Evolutionary conservation across 78 protist species (phyloP).

Genomic region (Thecamonas trahens): DNA sequence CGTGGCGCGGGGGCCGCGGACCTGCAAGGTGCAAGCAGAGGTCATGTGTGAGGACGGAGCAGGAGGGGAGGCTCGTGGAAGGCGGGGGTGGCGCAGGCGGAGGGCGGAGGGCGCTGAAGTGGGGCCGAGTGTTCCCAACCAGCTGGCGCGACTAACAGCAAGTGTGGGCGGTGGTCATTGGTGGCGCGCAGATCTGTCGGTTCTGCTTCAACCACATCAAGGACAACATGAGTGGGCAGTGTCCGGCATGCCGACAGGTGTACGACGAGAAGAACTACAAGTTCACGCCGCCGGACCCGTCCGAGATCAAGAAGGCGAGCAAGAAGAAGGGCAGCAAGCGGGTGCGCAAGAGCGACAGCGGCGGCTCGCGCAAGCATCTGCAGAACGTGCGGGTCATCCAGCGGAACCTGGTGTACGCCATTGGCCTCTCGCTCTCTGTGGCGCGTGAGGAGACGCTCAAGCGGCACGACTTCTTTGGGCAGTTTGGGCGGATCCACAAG

Average conservation of each 20-base stretch:
- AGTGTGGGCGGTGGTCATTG: too few species aligned
- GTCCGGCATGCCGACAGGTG: conserved; percentile 83
- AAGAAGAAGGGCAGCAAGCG: conserved; percentile 10
- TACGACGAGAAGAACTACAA: conserved; percentile 49
- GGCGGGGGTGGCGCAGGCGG: too few species aligned
- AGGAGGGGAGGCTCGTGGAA: too few species aligned
- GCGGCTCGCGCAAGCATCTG: conserved; percentile 31
- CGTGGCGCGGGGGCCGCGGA: too few species aligned
- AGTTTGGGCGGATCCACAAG: conserved; percentile 80
- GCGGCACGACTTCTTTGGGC: conserved; percentile 78
- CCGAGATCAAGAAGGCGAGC: conserved; percentile 1
- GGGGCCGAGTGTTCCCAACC: too few species aligned
- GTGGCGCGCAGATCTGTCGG: conserved; percentile 64
- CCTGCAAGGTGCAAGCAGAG: too few species aligned
- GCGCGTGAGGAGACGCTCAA: conserved; percentile 72
- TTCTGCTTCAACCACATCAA: conserved; percentile 81
- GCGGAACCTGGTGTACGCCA: conserved; percentile 81
- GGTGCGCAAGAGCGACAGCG: not conserved
- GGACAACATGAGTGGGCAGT: conserved; percentile 60
- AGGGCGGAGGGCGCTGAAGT: too few species aligned
- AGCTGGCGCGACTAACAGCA: too few species aligned
- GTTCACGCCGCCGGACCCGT: conserved; percentile 21
- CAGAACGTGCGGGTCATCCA: conserved; percentile 83
- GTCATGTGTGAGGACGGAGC: too few species aligned
- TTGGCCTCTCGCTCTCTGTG: conserved; percentile 67